phyloP scores from a whole-genome alignment of 148 eudicot species.

The Rhododendron simsii region DNA sequence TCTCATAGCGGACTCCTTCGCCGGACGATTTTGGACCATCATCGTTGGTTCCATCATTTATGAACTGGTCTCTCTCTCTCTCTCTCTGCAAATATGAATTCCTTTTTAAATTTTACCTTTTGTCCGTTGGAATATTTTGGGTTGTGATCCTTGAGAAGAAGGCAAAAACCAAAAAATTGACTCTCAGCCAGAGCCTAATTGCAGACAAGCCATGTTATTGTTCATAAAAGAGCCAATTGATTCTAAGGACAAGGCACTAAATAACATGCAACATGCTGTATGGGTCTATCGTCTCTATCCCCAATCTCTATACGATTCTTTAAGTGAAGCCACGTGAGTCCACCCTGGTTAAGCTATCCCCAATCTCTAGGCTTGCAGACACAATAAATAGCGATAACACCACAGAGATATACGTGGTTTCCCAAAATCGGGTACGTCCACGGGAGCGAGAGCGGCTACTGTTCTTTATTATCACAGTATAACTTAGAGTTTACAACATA shows the following conservation, averaged over 20 bases:
- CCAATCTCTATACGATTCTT: not conserved
- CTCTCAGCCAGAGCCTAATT: not conserved
- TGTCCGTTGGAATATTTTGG: not conserved
- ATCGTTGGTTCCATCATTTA: constrained; percentile 57
- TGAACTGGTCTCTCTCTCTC: constrained; percentile 37
- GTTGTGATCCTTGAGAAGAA: not conserved
- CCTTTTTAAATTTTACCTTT: not conserved
- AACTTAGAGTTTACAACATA: no score
- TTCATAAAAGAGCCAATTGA: not conserved
- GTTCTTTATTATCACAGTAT: no score
- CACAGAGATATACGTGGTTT: no score
- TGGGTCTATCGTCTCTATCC: not conserved
- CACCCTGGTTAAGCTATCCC: not conserved
- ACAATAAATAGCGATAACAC: not conserved
- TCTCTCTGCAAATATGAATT: not conserved
- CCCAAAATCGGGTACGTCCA: no score
- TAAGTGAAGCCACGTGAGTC: not conserved
- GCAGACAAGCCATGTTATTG: not conserved
- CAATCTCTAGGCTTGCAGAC: not conserved
- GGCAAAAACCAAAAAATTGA: not conserved
- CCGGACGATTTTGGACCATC: constrained; percentile 80
- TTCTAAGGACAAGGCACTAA: not conserved
- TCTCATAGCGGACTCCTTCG: constrained; percentile 62
- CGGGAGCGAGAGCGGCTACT: no score
- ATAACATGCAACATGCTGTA: not conserved